phyloP scores from a whole-genome alignment of 129 eudicot genomes.

The Rutidosis leptorrhynchoides region DNA sequence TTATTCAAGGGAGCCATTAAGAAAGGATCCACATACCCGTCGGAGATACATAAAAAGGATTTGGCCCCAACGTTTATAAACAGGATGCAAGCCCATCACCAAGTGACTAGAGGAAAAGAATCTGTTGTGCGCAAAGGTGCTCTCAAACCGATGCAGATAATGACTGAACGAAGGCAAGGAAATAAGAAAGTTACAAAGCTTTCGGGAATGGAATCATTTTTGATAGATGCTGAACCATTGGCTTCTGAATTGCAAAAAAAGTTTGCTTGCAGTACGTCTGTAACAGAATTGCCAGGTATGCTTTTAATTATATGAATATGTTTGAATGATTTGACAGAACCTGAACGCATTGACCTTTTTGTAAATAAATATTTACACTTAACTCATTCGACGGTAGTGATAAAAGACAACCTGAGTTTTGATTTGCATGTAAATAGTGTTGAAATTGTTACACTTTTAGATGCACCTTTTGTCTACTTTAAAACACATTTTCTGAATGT shows the following conservation, averaged over 20 bases:
- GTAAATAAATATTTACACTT: not conserved
- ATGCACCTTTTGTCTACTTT: not conserved
- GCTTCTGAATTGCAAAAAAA: conserved; percentile 95
- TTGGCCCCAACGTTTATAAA: conserved; percentile 57
- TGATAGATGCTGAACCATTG: conserved; percentile 76
- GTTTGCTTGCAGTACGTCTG: conserved; percentile 90
- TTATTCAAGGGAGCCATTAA: conserved; percentile 84
- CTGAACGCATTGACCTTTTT: not conserved
- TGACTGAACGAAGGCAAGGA: conserved; percentile 94
- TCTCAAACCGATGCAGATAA: conserved; percentile 64
- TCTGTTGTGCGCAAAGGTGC: conserved; percentile 74
- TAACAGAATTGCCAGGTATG: conserved; percentile 90
- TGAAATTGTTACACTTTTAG: not conserved
- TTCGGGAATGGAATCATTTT: conserved; percentile 79
- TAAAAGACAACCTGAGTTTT: not conserved
- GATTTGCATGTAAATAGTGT: not conserved
- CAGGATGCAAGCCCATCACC: conserved; percentile 91
- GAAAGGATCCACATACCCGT: conserved; percentile 83
- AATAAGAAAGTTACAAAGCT: conserved; percentile 88
- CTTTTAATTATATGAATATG: not conserved
- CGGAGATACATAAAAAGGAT: conserved; percentile 92
- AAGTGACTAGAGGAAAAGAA: conserved; percentile 81
- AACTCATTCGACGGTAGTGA: not conserved
- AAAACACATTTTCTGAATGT: not conserved
- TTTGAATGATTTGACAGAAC: no score